A percentile compares a stretch with the other conserved stretches of the same genome.
Conservation (phyloP, 1,139 yeast genomes). For the Pneumocystis oryctolagi region DNA sequence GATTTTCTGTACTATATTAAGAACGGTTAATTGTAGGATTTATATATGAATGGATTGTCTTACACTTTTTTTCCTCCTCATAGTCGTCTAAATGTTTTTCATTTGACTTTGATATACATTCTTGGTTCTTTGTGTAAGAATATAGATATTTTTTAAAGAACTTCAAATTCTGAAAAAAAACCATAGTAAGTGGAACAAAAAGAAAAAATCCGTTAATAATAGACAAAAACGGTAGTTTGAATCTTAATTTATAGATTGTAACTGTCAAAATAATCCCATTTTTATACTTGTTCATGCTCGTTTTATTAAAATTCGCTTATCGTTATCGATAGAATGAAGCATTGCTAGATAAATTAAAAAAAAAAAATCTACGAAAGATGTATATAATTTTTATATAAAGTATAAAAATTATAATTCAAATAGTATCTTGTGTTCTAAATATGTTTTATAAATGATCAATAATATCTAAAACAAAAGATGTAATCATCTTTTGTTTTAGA, state of each 20-base stretch:
- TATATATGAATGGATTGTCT: not conserved
- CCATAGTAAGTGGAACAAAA: not conserved
- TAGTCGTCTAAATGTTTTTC: not conserved
- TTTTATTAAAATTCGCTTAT: not conserved
- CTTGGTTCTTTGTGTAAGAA: not conserved
- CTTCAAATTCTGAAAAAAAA: not conserved
- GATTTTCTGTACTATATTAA: not conserved
- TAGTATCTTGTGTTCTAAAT: conserved; percentile 47
- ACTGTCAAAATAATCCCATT: not conserved
- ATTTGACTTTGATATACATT: not conserved
- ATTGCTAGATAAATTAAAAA: not conserved
- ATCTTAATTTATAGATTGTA: not conserved
- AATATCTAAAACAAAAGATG: conserved; percentile 72
- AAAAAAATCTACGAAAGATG: not conserved
- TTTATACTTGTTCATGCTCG: not conserved
- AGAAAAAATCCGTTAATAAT: not conserved
- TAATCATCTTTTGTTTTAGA: conserved; percentile 64
- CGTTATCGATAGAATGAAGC: not conserved
- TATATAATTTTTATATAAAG: not conserved
- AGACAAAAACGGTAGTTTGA: not conserved
- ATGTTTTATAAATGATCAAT: conserved; percentile 85
- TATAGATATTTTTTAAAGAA: not conserved
- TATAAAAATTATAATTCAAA: conserved; percentile 14
- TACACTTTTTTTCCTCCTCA: not conserved
- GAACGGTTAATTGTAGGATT: not conserved